Percentiles rank a stretch among this genome's conserved stretches.
Conservation (phyloP, 1,284 basidiomycete genomes). For the Cryptococcus sp. region DNA sequence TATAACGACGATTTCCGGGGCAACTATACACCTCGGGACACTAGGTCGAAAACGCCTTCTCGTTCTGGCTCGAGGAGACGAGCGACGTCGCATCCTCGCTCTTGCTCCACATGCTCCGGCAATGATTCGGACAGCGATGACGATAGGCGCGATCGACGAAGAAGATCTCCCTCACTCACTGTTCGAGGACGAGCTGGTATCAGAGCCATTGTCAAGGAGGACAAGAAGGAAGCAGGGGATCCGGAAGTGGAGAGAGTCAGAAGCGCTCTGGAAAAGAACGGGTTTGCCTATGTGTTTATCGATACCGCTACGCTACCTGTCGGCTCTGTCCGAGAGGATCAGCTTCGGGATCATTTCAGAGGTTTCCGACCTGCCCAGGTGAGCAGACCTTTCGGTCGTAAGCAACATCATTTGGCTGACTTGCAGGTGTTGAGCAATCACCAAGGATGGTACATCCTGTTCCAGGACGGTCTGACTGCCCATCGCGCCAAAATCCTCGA, state of each 20-base stretch:
- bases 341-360: conserved; percentile 40
- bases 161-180: conserved; percentile 15
- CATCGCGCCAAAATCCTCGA: conserved; percentile 31
- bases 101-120: conserved; percentile 14
- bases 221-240: conserved; percentile 14
- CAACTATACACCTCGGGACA: conserved; percentile 13
- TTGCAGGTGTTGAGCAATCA: conserved; percentile 26
- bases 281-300: conserved; percentile 35
- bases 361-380: conserved; percentile 38
- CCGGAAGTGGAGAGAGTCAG: conserved; percentile 20
- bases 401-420: conserved; percentile 1
- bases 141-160: conserved; percentile 14
- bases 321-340: conserved; percentile 16
- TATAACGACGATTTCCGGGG: conserved; percentile 9
- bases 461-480: conserved; percentile 28
- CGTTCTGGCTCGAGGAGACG: conserved; percentile 19
- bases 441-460: conserved; percentile 43
- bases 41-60: conserved; percentile 17
- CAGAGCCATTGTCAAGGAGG: conserved; percentile 8
- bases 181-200: conserved; percentile 1
- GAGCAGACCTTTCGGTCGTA: conserved; percentile 11
- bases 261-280: conserved; percentile 29
- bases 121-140: conserved; percentile 31
- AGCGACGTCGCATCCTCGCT: conserved; percentile 18
- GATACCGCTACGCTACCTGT: conserved; percentile 29